phyloP scores from a whole-genome alignment of 192 early-diverging fungal genomes.

The Diversispora epigaea region DNA sequence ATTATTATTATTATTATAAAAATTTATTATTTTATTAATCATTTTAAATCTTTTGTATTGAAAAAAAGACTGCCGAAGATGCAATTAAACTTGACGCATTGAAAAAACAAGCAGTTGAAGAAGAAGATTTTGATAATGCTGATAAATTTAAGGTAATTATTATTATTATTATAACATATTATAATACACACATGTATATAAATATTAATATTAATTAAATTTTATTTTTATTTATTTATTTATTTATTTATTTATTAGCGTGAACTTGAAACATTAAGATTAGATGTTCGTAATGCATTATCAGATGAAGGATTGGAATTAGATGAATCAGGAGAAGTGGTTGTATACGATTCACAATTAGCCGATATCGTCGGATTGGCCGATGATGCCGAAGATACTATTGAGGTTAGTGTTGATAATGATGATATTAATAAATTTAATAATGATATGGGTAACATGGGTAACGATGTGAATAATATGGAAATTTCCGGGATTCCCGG shows the following conservation, averaged over 20 bases:
- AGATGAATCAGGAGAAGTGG: slow-evolving; percentile 27
- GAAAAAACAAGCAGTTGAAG: slow-evolving; percentile 60
- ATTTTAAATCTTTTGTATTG: neutral
- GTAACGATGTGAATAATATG: no score
- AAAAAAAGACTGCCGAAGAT: slow-evolving; percentile 15
- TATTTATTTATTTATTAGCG: neutral
- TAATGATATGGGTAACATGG: no score
- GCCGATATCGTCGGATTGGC: slow-evolving; percentile 28
- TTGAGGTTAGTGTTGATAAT: neutral
- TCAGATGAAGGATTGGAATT: slow-evolving; percentile 36
- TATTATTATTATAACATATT: neutral
- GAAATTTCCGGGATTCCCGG: no score
- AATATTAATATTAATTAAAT: no score
- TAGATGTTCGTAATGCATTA: neutral
- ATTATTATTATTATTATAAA: neutral
- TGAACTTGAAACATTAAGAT: slow-evolving; percentile 13
- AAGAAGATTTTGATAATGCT: slow-evolving; percentile 77
- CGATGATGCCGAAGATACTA: neutral
- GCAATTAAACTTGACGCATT: slow-evolving; percentile 43
- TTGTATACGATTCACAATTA: slow-evolving; percentile 3
- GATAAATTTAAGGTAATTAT: slow-evolving; percentile 63
- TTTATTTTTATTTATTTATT: no score
- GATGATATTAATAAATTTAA: no score
- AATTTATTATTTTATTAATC: neutral
- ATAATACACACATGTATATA: neutral